Evolutionary conservation across 805 yeast species (phyloP).

Genomic region (Barnettozyma siamensis): DNA sequence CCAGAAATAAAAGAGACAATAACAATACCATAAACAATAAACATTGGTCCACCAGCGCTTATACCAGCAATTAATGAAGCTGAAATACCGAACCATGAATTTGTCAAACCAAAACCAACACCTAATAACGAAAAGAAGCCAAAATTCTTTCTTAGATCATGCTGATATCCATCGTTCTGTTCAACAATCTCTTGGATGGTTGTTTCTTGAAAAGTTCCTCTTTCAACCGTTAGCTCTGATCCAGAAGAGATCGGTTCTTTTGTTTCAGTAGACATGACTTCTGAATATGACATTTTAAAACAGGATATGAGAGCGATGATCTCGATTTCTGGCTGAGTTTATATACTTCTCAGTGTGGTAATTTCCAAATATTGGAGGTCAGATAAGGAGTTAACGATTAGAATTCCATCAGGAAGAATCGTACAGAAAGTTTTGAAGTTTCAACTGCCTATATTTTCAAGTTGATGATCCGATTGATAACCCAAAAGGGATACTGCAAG

Average conservation of each 20-base stretch:
- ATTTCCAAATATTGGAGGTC: too few relatives aligned
- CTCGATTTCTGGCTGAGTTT: too few relatives aligned
- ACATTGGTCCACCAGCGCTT: conserved; percentile 52
- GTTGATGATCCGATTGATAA: neutral
- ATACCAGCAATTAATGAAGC: conserved; percentile 52
- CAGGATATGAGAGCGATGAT: too few relatives aligned
- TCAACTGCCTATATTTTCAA: too few relatives aligned
- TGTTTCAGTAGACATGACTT: neutral
- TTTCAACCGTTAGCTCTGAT: neutral
- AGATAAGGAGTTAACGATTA: too few relatives aligned
- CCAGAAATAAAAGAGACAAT: conserved; percentile 42
- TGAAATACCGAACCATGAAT: conserved; percentile 57
- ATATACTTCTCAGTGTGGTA: too few relatives aligned
- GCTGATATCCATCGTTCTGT: conserved; percentile 6
- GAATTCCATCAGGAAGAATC: too few relatives aligned
- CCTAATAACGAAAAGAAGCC: conserved; percentile 46
- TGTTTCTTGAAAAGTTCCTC: conserved; percentile 6
- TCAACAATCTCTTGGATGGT: neutral
- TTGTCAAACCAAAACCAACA: conserved; percentile 55
- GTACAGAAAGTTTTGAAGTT: too few relatives aligned
- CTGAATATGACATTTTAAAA: too few relatives aligned
- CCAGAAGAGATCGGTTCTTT: neutral
- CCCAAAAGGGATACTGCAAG: neutral
- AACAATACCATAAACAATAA: conserved; percentile 50
- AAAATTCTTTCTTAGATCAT: conserved; percentile 28